Percentiles rank a stretch among this genome's conserved stretches.
Evolutionary conservation across 2,329 filamentous ascomycete genomes (phyloP).

Genomic region (Exophiala spinifera): DNA sequence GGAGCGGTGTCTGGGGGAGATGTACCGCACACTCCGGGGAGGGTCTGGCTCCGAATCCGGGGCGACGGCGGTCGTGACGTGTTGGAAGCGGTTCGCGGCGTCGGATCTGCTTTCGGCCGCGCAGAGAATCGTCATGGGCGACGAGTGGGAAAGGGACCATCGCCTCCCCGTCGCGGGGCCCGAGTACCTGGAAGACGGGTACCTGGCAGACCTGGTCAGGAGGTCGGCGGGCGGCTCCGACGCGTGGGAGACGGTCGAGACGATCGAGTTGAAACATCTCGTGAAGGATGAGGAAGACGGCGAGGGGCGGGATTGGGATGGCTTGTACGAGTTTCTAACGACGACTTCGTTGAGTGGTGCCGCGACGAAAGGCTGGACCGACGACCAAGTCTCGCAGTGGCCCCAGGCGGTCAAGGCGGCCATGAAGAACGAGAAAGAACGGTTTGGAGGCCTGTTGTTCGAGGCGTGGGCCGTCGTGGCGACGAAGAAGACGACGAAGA

Average conservation of each 20-base stretch:
- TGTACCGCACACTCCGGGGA: constrained; percentile 41
- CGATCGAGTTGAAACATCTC: neutral
- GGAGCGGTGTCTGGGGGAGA: constrained; percentile 8
- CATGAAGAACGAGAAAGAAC: constrained; percentile 1
- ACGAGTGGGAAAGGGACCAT: neutral
- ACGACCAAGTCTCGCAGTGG: constrained; percentile 3
- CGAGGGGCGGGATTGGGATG: constrained; percentile 4
- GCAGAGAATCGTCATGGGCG: constrained; percentile 2
- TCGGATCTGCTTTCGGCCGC: constrained; percentile 4
- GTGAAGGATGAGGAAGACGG: neutral
- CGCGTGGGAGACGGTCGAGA: neutral
- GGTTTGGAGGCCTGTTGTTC: constrained; percentile 4
- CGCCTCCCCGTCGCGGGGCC: constrained; percentile 1
- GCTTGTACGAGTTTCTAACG: constrained; percentile 4
- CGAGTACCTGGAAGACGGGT: constrained; percentile 6
- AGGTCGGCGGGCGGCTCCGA: no score
- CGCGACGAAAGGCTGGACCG: constrained; percentile 5
- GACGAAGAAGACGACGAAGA: neutral
- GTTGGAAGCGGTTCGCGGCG: constrained; percentile 7
- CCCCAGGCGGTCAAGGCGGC: constrained; percentile 5
- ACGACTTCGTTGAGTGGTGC: neutral
- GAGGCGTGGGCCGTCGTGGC: constrained; percentile 9
- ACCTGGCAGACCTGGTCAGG: neutral
- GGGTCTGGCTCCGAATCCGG: no score
- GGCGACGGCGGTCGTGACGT: neutral